Percentiles rank a stretch among this genome's conserved stretches.
Conservation (phyloP, 2,329 filamentous ascomycete species). For the Myriangium duriaei region DNA sequence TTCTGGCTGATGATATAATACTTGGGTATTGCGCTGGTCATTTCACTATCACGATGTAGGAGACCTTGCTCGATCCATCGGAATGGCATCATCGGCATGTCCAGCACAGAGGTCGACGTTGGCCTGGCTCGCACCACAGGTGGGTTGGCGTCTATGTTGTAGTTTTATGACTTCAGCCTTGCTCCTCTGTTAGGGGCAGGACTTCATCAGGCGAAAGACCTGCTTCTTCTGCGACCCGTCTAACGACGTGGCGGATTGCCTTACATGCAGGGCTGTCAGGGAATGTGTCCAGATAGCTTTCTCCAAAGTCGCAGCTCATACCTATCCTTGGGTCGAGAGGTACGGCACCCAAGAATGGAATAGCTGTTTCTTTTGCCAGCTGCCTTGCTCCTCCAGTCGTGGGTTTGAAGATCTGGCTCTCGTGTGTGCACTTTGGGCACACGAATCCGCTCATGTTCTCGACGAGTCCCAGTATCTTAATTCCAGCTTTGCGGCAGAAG, state of each 20-base stretch:
- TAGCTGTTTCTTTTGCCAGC: slow-evolving; percentile 72
- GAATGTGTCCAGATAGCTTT: slow-evolving; percentile 91
- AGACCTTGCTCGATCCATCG: too few species aligned
- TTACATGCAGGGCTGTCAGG: slow-evolving; percentile 83
- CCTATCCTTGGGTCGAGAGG: slow-evolving; percentile 88
- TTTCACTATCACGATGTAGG: too few species aligned
- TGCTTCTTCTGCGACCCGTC: slow-evolving; percentile 40
- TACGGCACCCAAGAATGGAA: slow-evolving; percentile 81
- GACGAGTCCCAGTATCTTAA: slow-evolving; percentile 74
- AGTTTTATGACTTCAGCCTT: slow-evolving; percentile 4
- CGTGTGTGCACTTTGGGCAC: slow-evolving; percentile 77
- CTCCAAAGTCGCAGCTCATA: slow-evolving; percentile 92
- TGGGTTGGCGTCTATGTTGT: too few species aligned
- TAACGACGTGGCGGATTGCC: slow-evolving; percentile 71
- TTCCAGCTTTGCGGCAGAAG: slow-evolving; percentile 90
- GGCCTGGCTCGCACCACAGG: too few species aligned
- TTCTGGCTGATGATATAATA: background rate
- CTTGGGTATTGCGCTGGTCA: too few species aligned
- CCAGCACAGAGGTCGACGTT: too few species aligned
- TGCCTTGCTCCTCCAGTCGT: slow-evolving; percentile 77
- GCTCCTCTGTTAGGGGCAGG: slow-evolving; percentile 11
- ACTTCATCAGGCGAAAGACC: slow-evolving; percentile 21
- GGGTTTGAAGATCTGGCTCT: slow-evolving; percentile 73
- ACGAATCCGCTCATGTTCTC: slow-evolving; percentile 99
- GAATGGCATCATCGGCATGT: too few species aligned